Evolutionary conservation across 495 filamentous ascomycete genomes (phyloP).

Genomic region (Hypoxylon fragiforme): DNA sequence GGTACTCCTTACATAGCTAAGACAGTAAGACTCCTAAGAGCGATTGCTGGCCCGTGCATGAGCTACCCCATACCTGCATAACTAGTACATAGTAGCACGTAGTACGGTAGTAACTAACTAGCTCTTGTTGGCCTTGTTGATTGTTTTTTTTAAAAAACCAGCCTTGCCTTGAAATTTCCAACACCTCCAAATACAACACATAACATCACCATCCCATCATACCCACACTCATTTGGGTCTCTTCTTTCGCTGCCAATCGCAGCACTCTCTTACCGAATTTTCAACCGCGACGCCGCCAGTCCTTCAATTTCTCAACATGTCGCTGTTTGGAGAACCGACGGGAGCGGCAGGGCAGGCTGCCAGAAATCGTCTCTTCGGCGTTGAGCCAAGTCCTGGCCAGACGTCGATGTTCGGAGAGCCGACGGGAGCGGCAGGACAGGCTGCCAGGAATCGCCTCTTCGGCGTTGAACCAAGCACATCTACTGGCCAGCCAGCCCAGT

Average conservation of each 20-base stretch:
- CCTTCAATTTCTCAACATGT: conserved; percentile 26
- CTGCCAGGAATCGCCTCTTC: no score
- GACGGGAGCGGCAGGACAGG: no score
- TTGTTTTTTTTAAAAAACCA: conserved; percentile 41
- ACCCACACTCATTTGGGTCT: conserved; percentile 10
- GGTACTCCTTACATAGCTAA: neutral
- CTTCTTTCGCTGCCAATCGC: conserved; percentile 16
- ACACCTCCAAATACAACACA: neutral
- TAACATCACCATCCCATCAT: conserved; percentile 1
- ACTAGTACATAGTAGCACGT: no score
- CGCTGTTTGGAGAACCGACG: conserved; percentile 30
- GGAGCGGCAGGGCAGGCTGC: conserved; percentile 12
- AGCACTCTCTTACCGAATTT: conserved; percentile 1
- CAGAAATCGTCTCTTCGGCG: conserved; percentile 19
- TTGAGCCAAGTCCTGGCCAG: no score
- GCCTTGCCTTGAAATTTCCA: conserved; percentile 34
- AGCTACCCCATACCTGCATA: no score
- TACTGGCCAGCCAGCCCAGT: conserved; percentile 5
- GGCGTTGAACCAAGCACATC: conserved; percentile 17
- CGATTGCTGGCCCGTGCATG: conserved; percentile 35
- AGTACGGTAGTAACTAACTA: neutral
- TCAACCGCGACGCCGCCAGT: neutral
- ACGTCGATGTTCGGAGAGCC: no score
- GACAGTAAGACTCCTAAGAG: no score
- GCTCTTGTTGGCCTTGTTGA: conserved; percentile 35